Percentiles rank a stretch among this genome's conserved stretches.
Evolutionary conservation across 2,329 filamentous ascomycete species (phyloP).

Genomic region (Clarireedia hainanense): DNA sequence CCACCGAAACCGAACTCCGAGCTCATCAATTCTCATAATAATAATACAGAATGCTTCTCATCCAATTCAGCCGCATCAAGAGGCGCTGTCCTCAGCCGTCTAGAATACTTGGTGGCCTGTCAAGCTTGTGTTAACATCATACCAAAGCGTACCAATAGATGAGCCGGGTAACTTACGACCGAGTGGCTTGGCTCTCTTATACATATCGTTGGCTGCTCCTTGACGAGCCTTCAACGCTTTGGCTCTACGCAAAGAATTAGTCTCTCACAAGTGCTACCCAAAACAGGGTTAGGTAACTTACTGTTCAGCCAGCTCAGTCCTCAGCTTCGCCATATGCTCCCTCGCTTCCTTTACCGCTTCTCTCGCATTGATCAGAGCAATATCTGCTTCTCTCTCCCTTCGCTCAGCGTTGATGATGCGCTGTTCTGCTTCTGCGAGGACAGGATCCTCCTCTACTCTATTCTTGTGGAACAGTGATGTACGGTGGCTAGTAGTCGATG

Average conservation of each 20-base stretch:
- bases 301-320: conserved; percentile 2
- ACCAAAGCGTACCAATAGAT: no score
- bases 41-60: neutral
- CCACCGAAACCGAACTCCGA: no score
- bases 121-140: neutral
- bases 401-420: conserved; percentile 4
- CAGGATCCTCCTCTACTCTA: neutral
- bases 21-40: no score
- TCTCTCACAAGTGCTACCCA: neutral
- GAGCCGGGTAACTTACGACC: conserved; percentile 4
- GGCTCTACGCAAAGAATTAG: neutral
- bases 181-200: conserved; percentile 7
- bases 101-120: conserved; percentile 1
- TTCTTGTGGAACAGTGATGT: conserved; percentile 4
- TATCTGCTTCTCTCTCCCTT: conserved; percentile 5
- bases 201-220: conserved; percentile 3
- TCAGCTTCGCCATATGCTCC: conserved; percentile 2
- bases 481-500: neutral
- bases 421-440: conserved; percentile 3
- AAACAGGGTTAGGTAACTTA: neutral
- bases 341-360: conserved; percentile 4
- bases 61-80: neutral
- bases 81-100: no score
- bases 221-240: conserved; percentile 1
- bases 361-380: conserved; percentile 1